Evolutionary conservation across 1,284 basidiomycete genomes (phyloP).

Genomic region (Tylopilus orsonianus): DNA sequence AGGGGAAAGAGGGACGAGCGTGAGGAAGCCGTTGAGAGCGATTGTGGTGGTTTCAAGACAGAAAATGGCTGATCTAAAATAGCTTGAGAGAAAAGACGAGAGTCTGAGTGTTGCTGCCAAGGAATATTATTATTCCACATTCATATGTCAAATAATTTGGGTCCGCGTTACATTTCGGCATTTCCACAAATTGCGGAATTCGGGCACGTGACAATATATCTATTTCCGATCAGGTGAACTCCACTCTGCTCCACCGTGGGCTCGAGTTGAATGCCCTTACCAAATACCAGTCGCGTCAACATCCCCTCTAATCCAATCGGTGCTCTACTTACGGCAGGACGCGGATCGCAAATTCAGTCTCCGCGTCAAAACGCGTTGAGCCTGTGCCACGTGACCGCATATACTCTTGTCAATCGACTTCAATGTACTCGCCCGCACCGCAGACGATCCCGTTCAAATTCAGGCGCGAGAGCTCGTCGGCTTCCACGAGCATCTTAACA

Average conservation of each 20-base stretch:
- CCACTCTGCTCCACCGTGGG: too few relatives aligned
- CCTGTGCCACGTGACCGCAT: constrained; percentile 33
- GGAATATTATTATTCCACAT: too few relatives aligned
- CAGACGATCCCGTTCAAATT: constrained; percentile 16
- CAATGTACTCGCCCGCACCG: constrained; percentile 26
- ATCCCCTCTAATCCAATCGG: too few relatives aligned
- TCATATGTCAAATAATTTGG: too few relatives aligned
- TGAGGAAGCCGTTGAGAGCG: constrained; percentile 16
- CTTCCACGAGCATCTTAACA: constrained; percentile 10
- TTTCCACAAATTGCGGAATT: neutral
- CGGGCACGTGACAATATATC: neutral
- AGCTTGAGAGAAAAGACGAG: neutral
- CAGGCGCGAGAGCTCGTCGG: constrained; percentile 23
- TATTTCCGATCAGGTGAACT: neutral
- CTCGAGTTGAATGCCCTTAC: too few relatives aligned
- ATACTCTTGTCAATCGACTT: constrained; percentile 26
- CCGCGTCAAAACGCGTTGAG: constrained; percentile 37
- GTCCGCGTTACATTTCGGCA: too few relatives aligned
- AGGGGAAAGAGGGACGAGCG: constrained; percentile 7
- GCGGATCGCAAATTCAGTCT: constrained; percentile 27
- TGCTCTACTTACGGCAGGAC: constrained; percentile 23
- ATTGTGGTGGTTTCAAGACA: neutral
- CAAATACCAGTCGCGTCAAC: too few relatives aligned
- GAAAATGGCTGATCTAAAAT: too few relatives aligned
- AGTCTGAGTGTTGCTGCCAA: neutral